Evolutionary conservation across 2,329 filamentous ascomycete species (phyloP).

Genomic region (Calonectria hawksworthii): DNA sequence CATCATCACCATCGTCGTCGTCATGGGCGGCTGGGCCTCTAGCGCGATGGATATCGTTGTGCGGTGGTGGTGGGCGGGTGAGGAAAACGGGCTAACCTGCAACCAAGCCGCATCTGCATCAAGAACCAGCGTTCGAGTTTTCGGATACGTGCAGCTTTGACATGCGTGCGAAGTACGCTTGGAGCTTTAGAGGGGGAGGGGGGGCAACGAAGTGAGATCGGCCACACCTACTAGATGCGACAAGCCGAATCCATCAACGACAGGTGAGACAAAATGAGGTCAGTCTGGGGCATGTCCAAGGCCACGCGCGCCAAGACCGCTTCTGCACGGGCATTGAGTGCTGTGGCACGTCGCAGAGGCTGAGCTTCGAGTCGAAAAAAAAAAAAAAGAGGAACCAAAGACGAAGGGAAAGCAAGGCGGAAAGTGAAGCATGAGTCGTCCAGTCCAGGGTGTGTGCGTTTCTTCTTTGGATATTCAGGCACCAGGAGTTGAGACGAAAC

Average conservation of each 20-base stretch:
- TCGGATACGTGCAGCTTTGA: conserved; percentile 42
- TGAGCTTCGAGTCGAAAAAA: conserved; percentile 6
- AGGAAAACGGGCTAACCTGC: not conserved
- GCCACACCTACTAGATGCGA: conserved; percentile 34
- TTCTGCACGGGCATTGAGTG: conserved; percentile 25
- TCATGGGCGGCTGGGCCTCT: conserved; percentile 1
- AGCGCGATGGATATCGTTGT: conserved; percentile 32
- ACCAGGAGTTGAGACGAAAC: conserved; percentile 15
- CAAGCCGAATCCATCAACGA: conserved; percentile 29
- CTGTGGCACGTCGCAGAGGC: conserved; percentile 21
- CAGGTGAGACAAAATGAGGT: conserved; percentile 41
- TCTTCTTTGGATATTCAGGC: conserved; percentile 35
- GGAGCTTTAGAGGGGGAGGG: not conserved
- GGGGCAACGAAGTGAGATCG: conserved; percentile 37
- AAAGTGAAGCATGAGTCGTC: conserved; percentile 3
- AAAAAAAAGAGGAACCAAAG: not conserved
- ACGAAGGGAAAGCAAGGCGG: conserved; percentile 3
- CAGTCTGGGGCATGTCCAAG: conserved; percentile 29
- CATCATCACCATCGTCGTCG: conserved; percentile 21
- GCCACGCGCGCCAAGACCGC: conserved; percentile 29
- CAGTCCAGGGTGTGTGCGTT: not conserved
- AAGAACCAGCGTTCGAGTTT: conserved; percentile 41
- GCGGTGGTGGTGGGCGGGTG: not conserved
- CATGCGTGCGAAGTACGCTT: conserved; percentile 30
- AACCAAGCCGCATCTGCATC: conserved; percentile 37